These are phyloP conservation scores for Aspergillus coremiiformis DNA, from an alignment of 495 filamentous ascomycete species.

Conservation along the genomic window DNA sequence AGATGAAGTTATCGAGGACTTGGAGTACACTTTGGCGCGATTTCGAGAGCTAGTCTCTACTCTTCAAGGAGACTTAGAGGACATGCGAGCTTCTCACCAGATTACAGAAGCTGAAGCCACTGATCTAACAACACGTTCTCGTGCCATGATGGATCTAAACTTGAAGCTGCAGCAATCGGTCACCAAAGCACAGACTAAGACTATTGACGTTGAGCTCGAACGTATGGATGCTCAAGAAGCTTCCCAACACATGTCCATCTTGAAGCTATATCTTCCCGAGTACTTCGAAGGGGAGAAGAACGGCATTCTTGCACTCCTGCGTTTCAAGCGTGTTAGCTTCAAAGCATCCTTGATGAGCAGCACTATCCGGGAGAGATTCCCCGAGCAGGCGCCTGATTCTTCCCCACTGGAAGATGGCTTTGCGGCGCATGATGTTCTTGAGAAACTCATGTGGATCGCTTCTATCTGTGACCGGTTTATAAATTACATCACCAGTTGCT, in stretches of 20 bases:
- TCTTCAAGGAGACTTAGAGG: slow-evolving; percentile 79
- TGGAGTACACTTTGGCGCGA: slow-evolving; percentile 80
- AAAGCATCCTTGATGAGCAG: slow-evolving; percentile 74
- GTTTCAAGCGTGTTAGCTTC: slow-evolving; percentile 82
- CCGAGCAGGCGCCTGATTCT: slow-evolving; percentile 44
- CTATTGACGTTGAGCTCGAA: slow-evolving; percentile 82
- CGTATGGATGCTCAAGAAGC: slow-evolving; percentile 88
- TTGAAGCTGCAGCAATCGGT: slow-evolving; percentile 85
- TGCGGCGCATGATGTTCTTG: slow-evolving; percentile 67
- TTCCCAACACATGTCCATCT: slow-evolving; percentile 75
- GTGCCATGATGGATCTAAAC: slow-evolving; percentile 94
- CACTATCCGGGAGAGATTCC: slow-evolving; percentile 71
- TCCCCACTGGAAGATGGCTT: slow-evolving; percentile 67
- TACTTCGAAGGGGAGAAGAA: slow-evolving; percentile 71
- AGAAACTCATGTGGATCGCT: slow-evolving; percentile 79
- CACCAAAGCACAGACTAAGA: slow-evolving; percentile 84
- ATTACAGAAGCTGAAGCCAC: slow-evolving; percentile 88
- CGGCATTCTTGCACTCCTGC: slow-evolving; percentile 74
- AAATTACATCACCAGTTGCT: slow-evolving; percentile 66
- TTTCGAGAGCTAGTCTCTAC: slow-evolving; percentile 84
- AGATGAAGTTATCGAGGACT: slow-evolving; percentile 70
- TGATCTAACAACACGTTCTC: slow-evolving; percentile 73
- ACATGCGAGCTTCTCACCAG: slow-evolving; percentile 83
- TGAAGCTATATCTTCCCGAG: slow-evolving; percentile 84
- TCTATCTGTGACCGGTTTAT: slow-evolving; percentile 79